Percentiles rank a stretch among this genome's conserved stretches.
These are phyloP conservation scores for Trypanosoma vivax DNA, from an alignment of 208 protist species.

Conservation along the genomic window DNA sequence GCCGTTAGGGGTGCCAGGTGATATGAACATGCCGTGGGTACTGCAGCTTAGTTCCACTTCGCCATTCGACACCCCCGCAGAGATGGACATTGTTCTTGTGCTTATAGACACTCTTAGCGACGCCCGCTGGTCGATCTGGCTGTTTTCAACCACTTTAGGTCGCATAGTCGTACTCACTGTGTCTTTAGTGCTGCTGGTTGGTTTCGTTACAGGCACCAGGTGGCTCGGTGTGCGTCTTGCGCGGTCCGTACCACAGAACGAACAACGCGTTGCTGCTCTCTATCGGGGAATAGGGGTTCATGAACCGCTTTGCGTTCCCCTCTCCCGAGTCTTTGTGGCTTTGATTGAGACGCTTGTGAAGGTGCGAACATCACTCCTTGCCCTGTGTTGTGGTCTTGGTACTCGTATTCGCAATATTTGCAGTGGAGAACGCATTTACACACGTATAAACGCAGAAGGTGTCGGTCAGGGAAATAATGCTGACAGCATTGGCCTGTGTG, in stretches of 20 bases:
- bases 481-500: neutral
- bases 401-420: neutral
- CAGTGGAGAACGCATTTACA: neutral
- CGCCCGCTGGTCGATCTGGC: slow-evolving; percentile 8
- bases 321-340: slow-evolving; percentile 11
- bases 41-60: slow-evolving; percentile 7
- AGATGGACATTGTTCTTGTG: slow-evolving; percentile 15
- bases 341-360: slow-evolving; percentile 2
- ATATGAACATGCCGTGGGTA: slow-evolving; percentile 14
- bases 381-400: neutral
- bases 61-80: slow-evolving; percentile 15
- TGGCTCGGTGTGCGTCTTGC: slow-evolving; percentile 16
- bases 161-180: slow-evolving; percentile 1
- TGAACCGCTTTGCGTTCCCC: neutral
- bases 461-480: neutral
- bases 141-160: slow-evolving; percentile 3
- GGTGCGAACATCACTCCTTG: neutral
- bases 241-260: slow-evolving; percentile 4
- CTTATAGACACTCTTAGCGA: neutral
- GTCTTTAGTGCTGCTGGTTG: slow-evolving; percentile 1
- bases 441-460: neutral
- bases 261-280: slow-evolving; percentile 9
- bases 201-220: slow-evolving; percentile 12
- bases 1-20: neutral
- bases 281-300: slow-evolving; percentile 6